Evolutionary conservation across 305 asterid genomes (phyloP), one percentile per base, ranked within the genome.

Genomic region (Caryopteris hybrid): DNA sequence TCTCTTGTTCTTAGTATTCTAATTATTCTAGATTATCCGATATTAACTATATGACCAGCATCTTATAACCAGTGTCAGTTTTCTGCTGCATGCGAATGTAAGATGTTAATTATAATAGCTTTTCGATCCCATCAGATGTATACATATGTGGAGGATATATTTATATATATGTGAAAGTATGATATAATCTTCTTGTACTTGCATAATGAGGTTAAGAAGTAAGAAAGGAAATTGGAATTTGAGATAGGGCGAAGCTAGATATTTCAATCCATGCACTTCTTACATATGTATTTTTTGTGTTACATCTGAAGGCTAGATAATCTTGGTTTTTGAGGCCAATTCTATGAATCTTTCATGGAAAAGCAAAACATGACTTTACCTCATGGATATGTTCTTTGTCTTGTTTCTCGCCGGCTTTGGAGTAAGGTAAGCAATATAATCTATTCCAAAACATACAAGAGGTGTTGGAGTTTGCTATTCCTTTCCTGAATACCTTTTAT

Each of bases 381-480:
- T 59, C 69, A 42, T 42, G 12, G n/a, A 54, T 36, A 61, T 70
- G 70, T 58, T 31, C 34, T 29, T 3, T 29, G 34, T 63, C 38
- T 36, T 34, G 7, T 42, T 51, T 34, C 18, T 66, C 47, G 27
- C 53, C 33, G 42, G 3, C 14, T 54, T 41, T 33, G 23, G 66
- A 58, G 59, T 23, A 64, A 8, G 41, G 34, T 46, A 39, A 65
- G 56, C 51, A 33, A 47, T 46, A 54, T 66, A 34, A 56, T 54
- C 64, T 74, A 67, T 70, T 60, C 76, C 59, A 66, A 56, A 64
- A 48, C 22, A 50, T 59, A 21, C 73, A 72, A 58, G 42, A 63
- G 41, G 41, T 70, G 68, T 29, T 71, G 36, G 34, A 65, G 66
- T 66, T 65, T 64, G 77, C 74, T 68, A 56, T 59, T 48, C 54